Percentiles rank a stretch among this genome's conserved stretches.
These are phyloP conservation scores for Comarum palustre DNA, from an alignment of 306 rosid genomes.

Conservation along the genomic window DNA sequence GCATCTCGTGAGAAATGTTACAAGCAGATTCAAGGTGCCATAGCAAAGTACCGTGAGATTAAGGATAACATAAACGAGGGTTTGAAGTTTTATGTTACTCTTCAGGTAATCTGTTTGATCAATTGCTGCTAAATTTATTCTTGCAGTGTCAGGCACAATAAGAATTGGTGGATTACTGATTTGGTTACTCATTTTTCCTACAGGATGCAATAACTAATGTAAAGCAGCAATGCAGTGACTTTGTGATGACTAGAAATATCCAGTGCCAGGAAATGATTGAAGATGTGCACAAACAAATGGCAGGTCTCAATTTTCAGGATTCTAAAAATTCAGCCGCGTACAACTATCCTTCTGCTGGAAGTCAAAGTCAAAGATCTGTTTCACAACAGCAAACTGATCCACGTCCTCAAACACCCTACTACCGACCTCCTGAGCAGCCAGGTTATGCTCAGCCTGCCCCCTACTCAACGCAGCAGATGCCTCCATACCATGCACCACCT, in stretches of 20 bases:
- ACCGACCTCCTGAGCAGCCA: conserved; percentile 69
- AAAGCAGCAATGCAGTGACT: conserved; percentile 96
- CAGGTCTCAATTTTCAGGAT: conserved; percentile 90
- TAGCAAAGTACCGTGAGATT: conserved; percentile 80
- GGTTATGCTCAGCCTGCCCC: conserved; percentile 53
- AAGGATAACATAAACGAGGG: conserved; percentile 96
- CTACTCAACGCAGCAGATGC: conserved; percentile 59
- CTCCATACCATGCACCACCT: conserved; percentile 60
- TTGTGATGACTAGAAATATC: conserved; percentile 92
- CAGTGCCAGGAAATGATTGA: conserved; percentile 96
- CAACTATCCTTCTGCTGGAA: conserved; percentile 55
- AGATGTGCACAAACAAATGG: conserved; percentile 87
- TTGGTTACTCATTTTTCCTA: not conserved
- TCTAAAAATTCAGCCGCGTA: conserved; percentile 43
- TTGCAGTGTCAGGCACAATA: not conserved
- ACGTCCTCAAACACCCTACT: conserved; percentile 62
- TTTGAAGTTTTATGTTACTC: conserved; percentile 80
- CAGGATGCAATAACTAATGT: conserved; percentile 93
- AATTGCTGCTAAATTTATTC: not conserved
- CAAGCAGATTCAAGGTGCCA: conserved; percentile 94
- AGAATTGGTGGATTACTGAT: not conserved
- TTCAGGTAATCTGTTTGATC: conserved; percentile 54
- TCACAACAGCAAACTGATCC: conserved; percentile 56
- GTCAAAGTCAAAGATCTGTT: conserved; percentile 59
- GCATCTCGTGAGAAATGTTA: conserved; percentile 90